Percentiles rank a stretch among this genome's conserved stretches.
These are phyloP conservation scores for Mikania micrantha DNA, from an alignment of 129 eudicot species.

Conservation along the genomic window DNA sequence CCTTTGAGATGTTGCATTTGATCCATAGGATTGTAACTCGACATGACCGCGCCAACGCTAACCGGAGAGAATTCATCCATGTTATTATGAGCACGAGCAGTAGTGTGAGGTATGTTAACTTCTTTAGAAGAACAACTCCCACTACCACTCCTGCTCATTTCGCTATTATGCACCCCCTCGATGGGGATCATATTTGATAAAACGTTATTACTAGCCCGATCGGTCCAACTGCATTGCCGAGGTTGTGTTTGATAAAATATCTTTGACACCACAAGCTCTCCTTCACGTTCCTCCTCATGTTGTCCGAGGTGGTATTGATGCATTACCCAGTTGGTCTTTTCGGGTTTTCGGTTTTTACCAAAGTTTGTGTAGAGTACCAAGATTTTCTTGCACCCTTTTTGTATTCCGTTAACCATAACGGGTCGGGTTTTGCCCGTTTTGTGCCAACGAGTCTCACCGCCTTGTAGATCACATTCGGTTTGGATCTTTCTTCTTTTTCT, in stretches of 20 bases:
- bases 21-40: slow-evolving; percentile 57
- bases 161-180: slow-evolving; percentile 23
- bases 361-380: slow-evolving; percentile 88
- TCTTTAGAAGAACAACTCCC: slow-evolving; percentile 72
- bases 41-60: slow-evolving; percentile 37
- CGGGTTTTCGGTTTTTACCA: slow-evolving; percentile 93
- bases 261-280: slow-evolving; percentile 96
- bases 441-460: slow-evolving; percentile 96
- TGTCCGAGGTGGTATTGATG: slow-evolving; percentile 96
- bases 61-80: slow-evolving; percentile 53
- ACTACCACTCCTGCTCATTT: slow-evolving; percentile 44
- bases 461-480: slow-evolving; percentile 88
- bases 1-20: slow-evolving; percentile 61
- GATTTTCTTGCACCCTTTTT: slow-evolving; percentile 95
- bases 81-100: slow-evolving; percentile 31
- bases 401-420: slow-evolving; percentile 83
- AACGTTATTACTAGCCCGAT: slow-evolving; percentile 21
- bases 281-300: slow-evolving; percentile 92
- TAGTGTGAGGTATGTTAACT: slow-evolving; percentile 16
- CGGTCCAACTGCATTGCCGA: slow-evolving; percentile 74
- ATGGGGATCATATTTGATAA: slow-evolving; percentile 19
- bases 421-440: slow-evolving; percentile 96
- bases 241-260: slow-evolving; percentile 97
- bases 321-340: slow-evolving; percentile 98
- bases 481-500: slow-evolving; percentile 92